Base-by-base conservation (phyloP, 257 asterid species). In the Euphrasia confusa region DNA sequence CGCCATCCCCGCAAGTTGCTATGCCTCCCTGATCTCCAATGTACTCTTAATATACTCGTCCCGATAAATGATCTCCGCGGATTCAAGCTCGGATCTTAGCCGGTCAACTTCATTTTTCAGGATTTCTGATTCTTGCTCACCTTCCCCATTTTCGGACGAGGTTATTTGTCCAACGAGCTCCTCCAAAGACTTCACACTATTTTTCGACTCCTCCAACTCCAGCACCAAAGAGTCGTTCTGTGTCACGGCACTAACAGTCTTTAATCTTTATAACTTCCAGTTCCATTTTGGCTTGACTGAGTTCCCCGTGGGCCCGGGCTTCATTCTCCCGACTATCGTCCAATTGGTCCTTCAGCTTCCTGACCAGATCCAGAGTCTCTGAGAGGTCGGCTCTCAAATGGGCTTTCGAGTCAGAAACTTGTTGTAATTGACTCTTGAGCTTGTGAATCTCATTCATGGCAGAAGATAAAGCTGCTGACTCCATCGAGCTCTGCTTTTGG, bases 31-130 rank as follows among this genome's bases (percentile, higher is more conserved):
- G 5, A 89, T 83, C 76, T 84, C 79, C 83, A 83, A 56, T 2
- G 93, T 83, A 73, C 93, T 86, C 61, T 78, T 80, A 1, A 84
- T 69, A 66, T 83, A 83, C 78, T 86, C 91, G 7, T 86, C 94
- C 18, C 70, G 77, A 44, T 84, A 80, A 78, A 81, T 80, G 58
- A 75, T 86, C 53, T 89, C 97, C 42, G 95, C 86, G 5, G 76
- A 79, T 66, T 72, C 88, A 3, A 92, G 78, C 3, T 81, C 85
- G 27, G 73, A 78, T 71, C 74, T 83, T 49, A 92, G 52, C 26
- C 65, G 78, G 44, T 68, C 52, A 11, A 58, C 77, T 72, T 92
- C 94, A 15, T 42, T 48, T 77, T 78, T 83, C 48, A 66, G 28
- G 26, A 48, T 55, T 73, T 58, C 27, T 71, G 61, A 60, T 26